Conservation (phyloP, 2,329 filamentous ascomycete genomes). For the Rutstroemia sydowiana region DNA sequence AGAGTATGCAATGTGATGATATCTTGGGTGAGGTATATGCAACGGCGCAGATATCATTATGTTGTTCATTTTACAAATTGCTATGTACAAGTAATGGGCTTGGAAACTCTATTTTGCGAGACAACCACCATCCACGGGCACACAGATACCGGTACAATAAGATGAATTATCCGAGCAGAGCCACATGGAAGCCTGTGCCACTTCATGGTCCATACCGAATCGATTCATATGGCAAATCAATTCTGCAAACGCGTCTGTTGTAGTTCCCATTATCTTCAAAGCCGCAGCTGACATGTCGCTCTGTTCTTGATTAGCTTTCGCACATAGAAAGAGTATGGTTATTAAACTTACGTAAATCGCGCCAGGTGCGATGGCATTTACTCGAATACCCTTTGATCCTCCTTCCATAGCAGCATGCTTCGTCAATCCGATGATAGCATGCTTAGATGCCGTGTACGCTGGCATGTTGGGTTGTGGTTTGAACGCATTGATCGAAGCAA, state of each 20-base stretch:
- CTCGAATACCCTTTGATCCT: slow-evolving; percentile 29
- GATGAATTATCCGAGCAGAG: slow-evolving; percentile 31
- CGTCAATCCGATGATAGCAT: slow-evolving; percentile 37
- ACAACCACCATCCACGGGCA: slow-evolving; percentile 25
- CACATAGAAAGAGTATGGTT: slow-evolving; percentile 41
- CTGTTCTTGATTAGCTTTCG: slow-evolving; percentile 16
- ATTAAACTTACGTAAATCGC: slow-evolving; percentile 21
- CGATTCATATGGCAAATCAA: slow-evolving; percentile 1
- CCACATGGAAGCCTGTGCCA: slow-evolving; percentile 25
- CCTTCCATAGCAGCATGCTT: slow-evolving; percentile 33
- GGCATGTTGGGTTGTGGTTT: slow-evolving; percentile 7
- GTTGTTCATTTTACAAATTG: no score
- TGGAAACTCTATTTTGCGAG: not conserved
- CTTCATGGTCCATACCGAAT: slow-evolving; percentile 7
- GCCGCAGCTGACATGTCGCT: slow-evolving; percentile 33
- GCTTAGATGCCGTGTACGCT: slow-evolving; percentile 32
- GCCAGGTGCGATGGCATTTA: slow-evolving; percentile 33
- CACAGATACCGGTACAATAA: slow-evolving; percentile 24
- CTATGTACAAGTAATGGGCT: no score
- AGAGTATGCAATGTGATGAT: no score
- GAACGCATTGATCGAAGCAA: slow-evolving; percentile 5
- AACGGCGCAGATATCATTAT: no score
- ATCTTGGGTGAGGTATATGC: no score
- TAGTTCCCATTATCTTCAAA: slow-evolving; percentile 37
- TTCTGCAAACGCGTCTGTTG: slow-evolving; percentile 37